Conservation (phyloP, 805 yeast species). For the Maudiozyma barnettii region DNA sequence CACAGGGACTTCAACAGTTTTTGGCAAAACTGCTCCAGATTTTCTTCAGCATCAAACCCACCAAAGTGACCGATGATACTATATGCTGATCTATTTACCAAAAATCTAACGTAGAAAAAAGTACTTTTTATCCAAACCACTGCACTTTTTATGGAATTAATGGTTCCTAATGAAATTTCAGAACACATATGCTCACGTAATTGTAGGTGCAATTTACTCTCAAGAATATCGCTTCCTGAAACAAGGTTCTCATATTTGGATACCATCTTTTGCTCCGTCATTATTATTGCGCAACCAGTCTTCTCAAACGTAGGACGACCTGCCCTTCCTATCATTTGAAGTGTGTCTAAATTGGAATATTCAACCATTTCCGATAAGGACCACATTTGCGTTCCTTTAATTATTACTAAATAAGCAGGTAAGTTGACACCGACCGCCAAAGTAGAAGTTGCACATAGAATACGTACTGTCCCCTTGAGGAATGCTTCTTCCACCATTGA, state of each 20-base stretch:
- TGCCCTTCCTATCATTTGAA: conserved; percentile 60
- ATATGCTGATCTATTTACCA: conserved; percentile 34
- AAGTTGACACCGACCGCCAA: conserved; percentile 53
- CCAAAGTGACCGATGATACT: conserved; percentile 20
- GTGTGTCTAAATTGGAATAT: conserved; percentile 44
- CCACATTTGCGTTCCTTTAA: conserved; percentile 59
- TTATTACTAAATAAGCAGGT: conserved; percentile 50
- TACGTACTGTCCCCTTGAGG: conserved; percentile 32
- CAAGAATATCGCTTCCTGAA: conserved; percentile 36
- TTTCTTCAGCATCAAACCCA: conserved; percentile 21
- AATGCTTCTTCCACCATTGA: conserved; percentile 37
- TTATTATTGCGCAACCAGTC: conserved; percentile 38
- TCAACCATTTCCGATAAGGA: conserved; percentile 39
- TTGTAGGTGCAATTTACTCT: conserved; percentile 37
- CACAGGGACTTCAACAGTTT: conserved; percentile 27
- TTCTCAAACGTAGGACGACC: conserved; percentile 52
- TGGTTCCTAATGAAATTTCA: conserved; percentile 36
- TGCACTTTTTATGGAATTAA: conserved; percentile 32
- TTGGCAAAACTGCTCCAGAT: conserved; percentile 30
- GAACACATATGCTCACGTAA: conserved; percentile 36
- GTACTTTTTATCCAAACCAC: conserved; percentile 41
- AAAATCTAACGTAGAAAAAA: conserved; percentile 39
- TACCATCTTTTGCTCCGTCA: conserved; percentile 34
- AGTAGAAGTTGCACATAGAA: conserved; percentile 50
- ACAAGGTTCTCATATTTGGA: conserved; percentile 34